phyloP scores from a whole-genome alignment of 2,329 filamentous ascomycete genomes.

The Cercospora sesami region DNA sequence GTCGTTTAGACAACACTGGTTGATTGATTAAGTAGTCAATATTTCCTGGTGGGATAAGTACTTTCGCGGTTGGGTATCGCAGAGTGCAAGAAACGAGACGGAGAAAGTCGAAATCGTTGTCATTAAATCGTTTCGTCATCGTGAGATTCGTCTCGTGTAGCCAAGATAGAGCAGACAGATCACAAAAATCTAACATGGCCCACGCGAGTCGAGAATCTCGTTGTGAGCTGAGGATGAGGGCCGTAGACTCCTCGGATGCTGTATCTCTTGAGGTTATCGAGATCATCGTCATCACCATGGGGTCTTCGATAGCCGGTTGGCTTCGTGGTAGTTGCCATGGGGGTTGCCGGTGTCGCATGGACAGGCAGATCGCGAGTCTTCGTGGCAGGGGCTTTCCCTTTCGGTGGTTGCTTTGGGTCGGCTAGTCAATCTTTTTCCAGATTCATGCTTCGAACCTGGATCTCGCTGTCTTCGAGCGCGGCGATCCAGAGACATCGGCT shows the following conservation, averaged over 20 bases:
- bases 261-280: conserved; percentile 5
- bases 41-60: not conserved
- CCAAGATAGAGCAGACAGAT: not conserved
- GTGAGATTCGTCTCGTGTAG: not conserved
- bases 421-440: conserved; percentile 31
- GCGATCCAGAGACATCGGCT: conserved; percentile 85
- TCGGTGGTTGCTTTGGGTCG: not conserved
- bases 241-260: conserved; percentile 5
- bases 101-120: not conserved
- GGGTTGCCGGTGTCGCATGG: not conserved
- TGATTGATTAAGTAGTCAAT: not conserved
- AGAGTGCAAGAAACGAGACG: not conserved
- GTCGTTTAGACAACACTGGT: not conserved
- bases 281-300: conserved; percentile 1
- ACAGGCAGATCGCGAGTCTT: conserved; percentile 4
- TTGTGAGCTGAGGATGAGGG: conserved; percentile 4
- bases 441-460: conserved; percentile 44
- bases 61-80: not conserved
- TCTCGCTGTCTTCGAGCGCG: conserved; percentile 73
- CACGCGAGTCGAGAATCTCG: conserved; percentile 8
- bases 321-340: not conserved
- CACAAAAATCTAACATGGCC: conserved; percentile 11
- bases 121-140: not conserved
- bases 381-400: not conserved
- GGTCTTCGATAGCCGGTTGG: not conserved